A percentile compares a stretch with the other conserved stretches of the same genome.
Conservation (phyloP, 2,329 filamentous ascomycete genomes). For the Septoria petroselini region DNA sequence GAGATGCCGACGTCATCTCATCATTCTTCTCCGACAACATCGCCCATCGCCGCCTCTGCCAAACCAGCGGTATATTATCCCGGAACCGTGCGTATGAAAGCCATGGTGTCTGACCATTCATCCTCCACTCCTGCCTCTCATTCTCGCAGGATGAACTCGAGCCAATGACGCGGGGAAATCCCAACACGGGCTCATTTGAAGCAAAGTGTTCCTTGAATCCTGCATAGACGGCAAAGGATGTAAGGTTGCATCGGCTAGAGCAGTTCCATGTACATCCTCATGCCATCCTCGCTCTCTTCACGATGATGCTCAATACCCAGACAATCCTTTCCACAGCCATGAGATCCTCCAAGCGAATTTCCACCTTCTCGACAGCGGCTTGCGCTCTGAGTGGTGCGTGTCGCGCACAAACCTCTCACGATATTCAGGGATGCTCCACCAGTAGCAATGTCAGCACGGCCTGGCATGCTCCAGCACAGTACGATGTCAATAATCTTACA, state of each 20-base stretch:
- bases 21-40: background rate
- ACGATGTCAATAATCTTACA: constrained; percentile 60
- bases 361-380: constrained; percentile 24
- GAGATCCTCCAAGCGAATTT: constrained; percentile 28
- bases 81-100: too few species aligned
- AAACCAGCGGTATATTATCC: background rate
- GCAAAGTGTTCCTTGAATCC: background rate
- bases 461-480: constrained; percentile 59
- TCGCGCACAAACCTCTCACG: background rate
- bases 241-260: constrained; percentile 16
- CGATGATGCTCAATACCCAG: constrained; percentile 29
- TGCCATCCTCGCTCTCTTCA: constrained; percentile 29
- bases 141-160: background rate
- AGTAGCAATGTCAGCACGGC: constrained; percentile 40
- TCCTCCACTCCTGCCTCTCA: too few species aligned
- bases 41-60: too few species aligned
- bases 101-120: too few species aligned
- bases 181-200: constrained; percentile 1
- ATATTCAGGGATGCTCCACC: constrained; percentile 11
- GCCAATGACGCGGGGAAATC: constrained; percentile 5
- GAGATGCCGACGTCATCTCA: background rate
- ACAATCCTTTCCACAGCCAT: constrained; percentile 32
- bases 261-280: constrained; percentile 23
- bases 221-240: background rate
- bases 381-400: constrained; percentile 7